phyloP scores from a whole-genome alignment of 164 flowering plant species.

The Aristolochia californica region DNA sequence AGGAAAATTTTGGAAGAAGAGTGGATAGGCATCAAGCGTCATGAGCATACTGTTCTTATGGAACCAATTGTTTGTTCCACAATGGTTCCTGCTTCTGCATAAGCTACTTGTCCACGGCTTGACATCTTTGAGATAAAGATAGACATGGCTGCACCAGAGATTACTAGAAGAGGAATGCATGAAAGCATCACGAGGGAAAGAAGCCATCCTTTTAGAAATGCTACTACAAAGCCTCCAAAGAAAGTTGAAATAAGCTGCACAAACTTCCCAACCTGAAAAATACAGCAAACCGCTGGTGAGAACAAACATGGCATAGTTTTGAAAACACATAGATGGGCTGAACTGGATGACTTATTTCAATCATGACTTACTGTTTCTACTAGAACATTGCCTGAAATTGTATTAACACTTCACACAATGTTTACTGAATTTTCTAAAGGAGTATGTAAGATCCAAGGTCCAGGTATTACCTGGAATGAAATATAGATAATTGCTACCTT shows the following conservation, averaged over 20 bases:
- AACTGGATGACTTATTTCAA: too few species aligned
- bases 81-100: conserved; percentile 24
- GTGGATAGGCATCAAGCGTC: not conserved
- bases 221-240: conserved; percentile 12
- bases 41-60: conserved; percentile 21
- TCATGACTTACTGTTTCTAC: too few species aligned
- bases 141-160: conserved; percentile 16
- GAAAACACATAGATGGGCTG: too few species aligned
- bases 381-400: too few species aligned
- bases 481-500: too few species aligned
- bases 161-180: conserved; percentile 13
- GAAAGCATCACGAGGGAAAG: conserved; percentile 17
- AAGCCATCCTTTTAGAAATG: conserved; percentile 17
- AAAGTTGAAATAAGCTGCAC: conserved; percentile 15
- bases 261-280: conserved; percentile 17
- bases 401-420: too few species aligned
- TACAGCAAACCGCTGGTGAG: not conserved
- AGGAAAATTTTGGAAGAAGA: not conserved
- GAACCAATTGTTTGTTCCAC: conserved; percentile 29
- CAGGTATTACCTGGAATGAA: too few species aligned
- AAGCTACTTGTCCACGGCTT: conserved; percentile 22
- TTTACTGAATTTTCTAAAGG: too few species aligned
- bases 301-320: not conserved
- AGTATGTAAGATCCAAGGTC: too few species aligned
- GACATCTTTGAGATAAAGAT: conserved; percentile 17